Conservation (phyloP, 1,284 basidiomycete genomes). For the Microbotryomycetes sp. region DNA sequence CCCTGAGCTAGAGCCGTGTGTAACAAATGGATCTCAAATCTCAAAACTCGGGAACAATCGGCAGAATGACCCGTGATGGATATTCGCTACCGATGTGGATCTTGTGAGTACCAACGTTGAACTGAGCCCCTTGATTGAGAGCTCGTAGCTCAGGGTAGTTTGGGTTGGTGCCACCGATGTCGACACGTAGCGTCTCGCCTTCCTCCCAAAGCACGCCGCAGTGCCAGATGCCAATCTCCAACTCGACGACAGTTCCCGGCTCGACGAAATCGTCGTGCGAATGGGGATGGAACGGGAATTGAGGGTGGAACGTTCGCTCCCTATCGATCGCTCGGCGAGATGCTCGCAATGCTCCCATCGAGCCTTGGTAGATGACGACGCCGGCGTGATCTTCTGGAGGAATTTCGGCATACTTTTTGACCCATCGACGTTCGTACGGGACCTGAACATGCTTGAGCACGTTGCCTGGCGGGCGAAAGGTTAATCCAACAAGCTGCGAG, state of each 20-base stretch:
- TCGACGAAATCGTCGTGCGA: slow-evolving; percentile 29
- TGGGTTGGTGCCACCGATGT: slow-evolving; percentile 7
- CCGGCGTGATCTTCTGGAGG: slow-evolving; percentile 13
- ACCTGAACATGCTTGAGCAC: slow-evolving; percentile 28
- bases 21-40: background rate
- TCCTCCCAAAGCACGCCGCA: slow-evolving; percentile 33
- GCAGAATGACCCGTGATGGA: slow-evolving; percentile 3
- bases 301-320: background rate
- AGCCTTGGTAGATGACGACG: slow-evolving; percentile 23
- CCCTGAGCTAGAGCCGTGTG: no score
- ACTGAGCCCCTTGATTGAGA: background rate
- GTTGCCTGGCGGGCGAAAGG: slow-evolving; percentile 5
- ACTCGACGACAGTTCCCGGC: slow-evolving; percentile 29
- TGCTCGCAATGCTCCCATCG: slow-evolving; percentile 34
- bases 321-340: slow-evolving; percentile 29
- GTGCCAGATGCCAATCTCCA: slow-evolving; percentile 37
- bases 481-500: background rate
- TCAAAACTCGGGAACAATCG: background rate
- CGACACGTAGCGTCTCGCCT: slow-evolving; percentile 30
- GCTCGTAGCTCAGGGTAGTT: slow-evolving; percentile 14
- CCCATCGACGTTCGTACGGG: slow-evolving; percentile 24
- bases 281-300: slow-evolving; percentile 10
- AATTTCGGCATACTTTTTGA: slow-evolving; percentile 26
- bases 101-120: slow-evolving; percentile 4
- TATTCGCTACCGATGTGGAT: slow-evolving; percentile 11